Percentiles rank a stretch among this genome's conserved stretches.
phyloP scores from a whole-genome alignment of 129 eudicot genomes.

The Helichrysum umbraculigerum region DNA sequence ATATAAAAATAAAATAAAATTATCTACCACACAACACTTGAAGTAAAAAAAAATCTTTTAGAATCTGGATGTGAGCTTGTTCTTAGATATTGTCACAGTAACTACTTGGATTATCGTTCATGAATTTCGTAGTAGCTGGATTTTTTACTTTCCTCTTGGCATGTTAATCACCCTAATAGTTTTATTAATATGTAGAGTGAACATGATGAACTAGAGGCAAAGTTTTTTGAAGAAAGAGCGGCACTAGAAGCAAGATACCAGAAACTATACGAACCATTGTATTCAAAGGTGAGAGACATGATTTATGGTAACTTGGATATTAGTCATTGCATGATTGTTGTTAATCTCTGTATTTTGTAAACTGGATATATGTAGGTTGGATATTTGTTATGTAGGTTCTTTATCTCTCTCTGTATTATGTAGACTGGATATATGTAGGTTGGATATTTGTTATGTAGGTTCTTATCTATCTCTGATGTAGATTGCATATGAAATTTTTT shows the following conservation, averaged over 20 bases:
- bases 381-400: not conserved
- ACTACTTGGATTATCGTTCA: not conserved
- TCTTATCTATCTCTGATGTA: not conserved
- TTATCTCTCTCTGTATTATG: not conserved
- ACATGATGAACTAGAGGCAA: slow-evolving; percentile 78
- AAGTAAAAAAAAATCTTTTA: too few species aligned
- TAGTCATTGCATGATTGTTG: not conserved
- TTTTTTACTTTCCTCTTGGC: not conserved
- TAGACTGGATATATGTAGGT: not conserved
- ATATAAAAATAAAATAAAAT: too few species aligned
- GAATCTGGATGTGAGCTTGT: not conserved
- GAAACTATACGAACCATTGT: slow-evolving; percentile 70
- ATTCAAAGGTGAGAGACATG: slow-evolving; percentile 46
- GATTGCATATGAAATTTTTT: not conserved
- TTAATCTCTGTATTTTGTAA: not conserved
- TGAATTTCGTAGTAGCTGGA: not conserved
- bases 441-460: not conserved
- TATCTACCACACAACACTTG: not conserved
- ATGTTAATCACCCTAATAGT: not conserved
- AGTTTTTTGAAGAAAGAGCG: slow-evolving; percentile 77
- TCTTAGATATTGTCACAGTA: not conserved
- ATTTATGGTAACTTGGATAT: not conserved
- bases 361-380: not conserved
- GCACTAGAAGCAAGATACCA: slow-evolving; percentile 84
- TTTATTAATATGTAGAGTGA: slow-evolving; percentile 40